These are phyloP conservation scores for Psilocybe subaeruginosa DNA, from an alignment of 768 basidiomycete species.

Conservation along the genomic window DNA sequence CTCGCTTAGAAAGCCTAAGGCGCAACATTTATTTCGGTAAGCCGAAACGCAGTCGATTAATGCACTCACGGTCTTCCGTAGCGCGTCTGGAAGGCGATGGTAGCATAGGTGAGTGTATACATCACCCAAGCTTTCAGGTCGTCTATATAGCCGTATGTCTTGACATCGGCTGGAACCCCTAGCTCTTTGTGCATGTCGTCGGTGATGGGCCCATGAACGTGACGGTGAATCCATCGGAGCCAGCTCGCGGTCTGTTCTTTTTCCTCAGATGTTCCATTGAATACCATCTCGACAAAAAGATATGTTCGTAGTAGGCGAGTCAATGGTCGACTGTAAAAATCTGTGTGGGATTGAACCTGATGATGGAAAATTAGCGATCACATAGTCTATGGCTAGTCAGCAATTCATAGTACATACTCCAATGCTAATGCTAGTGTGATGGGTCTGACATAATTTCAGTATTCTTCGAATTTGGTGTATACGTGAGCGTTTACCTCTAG, in stretches of 20 bases:
- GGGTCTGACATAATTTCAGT: not conserved
- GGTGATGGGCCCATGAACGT: not conserved
- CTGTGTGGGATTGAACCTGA: not conserved
- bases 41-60: not conserved
- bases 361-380: not conserved
- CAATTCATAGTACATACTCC: not conserved
- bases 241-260: slow-evolving; percentile 3
- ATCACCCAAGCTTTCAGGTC: slow-evolving; percentile 3
- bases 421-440: slow-evolving; percentile 1
- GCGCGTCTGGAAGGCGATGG: slow-evolving; percentile 1
- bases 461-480: not conserved
- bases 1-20: slow-evolving; percentile 1
- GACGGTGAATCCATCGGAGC: slow-evolving; percentile 2
- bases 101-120: not conserved
- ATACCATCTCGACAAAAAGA: not conserved
- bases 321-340: slow-evolving; percentile 2
- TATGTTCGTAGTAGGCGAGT: not conserved
- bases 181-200: not conserved
- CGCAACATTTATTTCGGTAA: not conserved
- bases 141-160: slow-evolving; percentile 1
- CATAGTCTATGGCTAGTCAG: too few relatives aligned
- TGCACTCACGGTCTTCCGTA: slow-evolving; percentile 5
- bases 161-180: not conserved
- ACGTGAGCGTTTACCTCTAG: not conserved
- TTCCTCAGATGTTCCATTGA: slow-evolving; percentile 4